Conservation (phyloP, 2,329 filamentous ascomycete species). For the Diplocarpon rosae region DNA sequence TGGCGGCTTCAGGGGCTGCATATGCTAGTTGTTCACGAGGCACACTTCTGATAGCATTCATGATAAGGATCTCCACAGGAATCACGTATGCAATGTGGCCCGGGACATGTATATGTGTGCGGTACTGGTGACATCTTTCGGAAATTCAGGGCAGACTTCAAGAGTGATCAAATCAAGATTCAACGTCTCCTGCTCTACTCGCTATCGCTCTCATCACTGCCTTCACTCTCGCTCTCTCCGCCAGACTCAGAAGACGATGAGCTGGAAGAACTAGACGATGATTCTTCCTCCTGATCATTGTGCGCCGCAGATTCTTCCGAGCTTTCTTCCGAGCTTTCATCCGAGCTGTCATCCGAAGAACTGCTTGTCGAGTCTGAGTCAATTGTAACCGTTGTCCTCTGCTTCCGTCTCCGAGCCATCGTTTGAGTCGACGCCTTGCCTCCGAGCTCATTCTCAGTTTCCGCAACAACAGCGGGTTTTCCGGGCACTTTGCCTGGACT, state of each 20-base stretch:
- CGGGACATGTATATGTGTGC: no score
- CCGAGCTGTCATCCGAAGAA: conserved; percentile 14
- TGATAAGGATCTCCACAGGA: not conserved
- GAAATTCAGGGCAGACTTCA: not conserved
- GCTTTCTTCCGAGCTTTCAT: conserved; percentile 15
- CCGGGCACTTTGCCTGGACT: conserved; percentile 4
- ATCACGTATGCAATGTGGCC: not conserved
- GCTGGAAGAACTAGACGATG: conserved; percentile 21
- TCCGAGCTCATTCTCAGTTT: conserved; percentile 32
- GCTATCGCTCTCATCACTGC: conserved; percentile 14
- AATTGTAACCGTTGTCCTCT: conserved; percentile 21
- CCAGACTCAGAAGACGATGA: conserved; percentile 18
- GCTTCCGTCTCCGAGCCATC: conserved; percentile 37
- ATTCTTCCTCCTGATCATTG: conserved; percentile 7
- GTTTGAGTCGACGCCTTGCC: conserved; percentile 38
- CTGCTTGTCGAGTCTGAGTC: conserved; percentile 18
- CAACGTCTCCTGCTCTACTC: not conserved
- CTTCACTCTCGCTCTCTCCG: conserved; percentile 10
- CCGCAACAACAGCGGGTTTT: conserved; percentile 4
- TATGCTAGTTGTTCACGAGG: conserved; percentile 12
- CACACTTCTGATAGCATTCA: conserved; percentile 9
- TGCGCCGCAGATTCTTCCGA: conserved; percentile 9
- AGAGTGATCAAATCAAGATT: not conserved
- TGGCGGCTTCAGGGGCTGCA: conserved; percentile 3
- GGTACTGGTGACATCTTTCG: no score